These are phyloP conservation scores for Mychonastes homosphaera DNA, from an alignment of 139 green algal species.

Conservation along the genomic window DNA sequence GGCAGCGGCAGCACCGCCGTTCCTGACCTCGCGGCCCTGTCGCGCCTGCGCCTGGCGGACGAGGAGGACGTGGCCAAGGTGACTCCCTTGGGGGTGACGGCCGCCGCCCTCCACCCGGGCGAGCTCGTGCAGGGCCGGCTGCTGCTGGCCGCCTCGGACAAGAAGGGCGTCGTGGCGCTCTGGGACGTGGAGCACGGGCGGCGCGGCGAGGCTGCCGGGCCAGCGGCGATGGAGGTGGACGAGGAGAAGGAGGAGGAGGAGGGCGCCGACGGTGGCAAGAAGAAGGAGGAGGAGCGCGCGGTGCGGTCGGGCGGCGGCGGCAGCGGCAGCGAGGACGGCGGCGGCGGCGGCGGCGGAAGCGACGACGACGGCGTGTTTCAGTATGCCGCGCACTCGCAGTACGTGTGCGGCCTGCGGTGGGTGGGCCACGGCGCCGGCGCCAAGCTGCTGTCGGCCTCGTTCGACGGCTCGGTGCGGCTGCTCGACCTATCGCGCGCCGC, in stretches of 20 bases:
- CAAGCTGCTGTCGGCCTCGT: constrained; percentile 42
- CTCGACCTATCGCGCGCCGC: constrained; percentile 35
- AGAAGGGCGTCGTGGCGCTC: constrained; percentile 12
- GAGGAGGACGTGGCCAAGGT: constrained; percentile 23
- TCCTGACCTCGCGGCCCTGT: neutral
- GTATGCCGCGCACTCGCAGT: constrained; percentile 27
- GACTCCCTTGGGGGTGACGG: constrained; percentile 12
- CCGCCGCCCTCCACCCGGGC: constrained; percentile 14
- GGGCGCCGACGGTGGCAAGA: no score
- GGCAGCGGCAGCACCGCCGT: neutral
- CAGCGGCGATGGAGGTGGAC: no score
- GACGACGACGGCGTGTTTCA: constrained; percentile 20
- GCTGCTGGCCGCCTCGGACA: constrained; percentile 18
- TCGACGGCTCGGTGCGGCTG: constrained; percentile 53
- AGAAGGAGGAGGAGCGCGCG: no score
- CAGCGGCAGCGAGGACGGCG: neutral
- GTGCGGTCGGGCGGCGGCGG: neutral
- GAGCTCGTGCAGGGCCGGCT: constrained; percentile 3
- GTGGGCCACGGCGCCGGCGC: constrained; percentile 2
- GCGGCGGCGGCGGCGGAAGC: neutral
- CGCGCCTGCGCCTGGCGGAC: constrained; percentile 2
- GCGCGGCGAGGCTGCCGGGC: no score
- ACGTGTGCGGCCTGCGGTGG: constrained; percentile 34
- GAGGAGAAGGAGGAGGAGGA: no score
- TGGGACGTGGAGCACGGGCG: no score